phyloP scores from a whole-genome alignment of 192 early-diverging fungal genomes.

The Coemansia sp. region DNA sequence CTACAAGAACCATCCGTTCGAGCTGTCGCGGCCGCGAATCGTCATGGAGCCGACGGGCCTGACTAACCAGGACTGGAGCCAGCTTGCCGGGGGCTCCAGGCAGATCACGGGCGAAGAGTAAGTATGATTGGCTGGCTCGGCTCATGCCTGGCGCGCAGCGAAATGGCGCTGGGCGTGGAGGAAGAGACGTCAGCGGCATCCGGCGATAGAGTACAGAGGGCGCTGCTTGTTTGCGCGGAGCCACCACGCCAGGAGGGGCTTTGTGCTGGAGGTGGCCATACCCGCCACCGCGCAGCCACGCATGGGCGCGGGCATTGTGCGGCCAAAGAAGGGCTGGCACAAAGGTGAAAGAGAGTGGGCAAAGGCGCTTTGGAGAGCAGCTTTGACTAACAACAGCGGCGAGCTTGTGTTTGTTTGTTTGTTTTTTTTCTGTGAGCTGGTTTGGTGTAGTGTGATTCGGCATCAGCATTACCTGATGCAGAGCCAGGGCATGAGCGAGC shows the following conservation, averaged over 20 bases:
- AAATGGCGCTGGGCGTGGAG: no score
- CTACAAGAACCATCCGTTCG: constrained; percentile 92
- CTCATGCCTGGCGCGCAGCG: no score
- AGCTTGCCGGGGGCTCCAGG: constrained; percentile 49
- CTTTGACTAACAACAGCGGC: background rate
- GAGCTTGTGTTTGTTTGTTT: background rate
- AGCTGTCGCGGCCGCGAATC: constrained; percentile 67
- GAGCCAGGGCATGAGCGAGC: constrained; percentile 57
- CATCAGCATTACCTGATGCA: constrained; percentile 79
- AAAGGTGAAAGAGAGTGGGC: background rate
- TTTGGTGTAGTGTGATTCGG: constrained; percentile 65
- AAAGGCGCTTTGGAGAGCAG: background rate
- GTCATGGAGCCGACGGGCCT: constrained; percentile 65
- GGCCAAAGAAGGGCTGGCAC: background rate
- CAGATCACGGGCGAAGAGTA: constrained; percentile 85
- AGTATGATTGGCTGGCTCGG: constrained; percentile 15
- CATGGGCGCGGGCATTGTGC: background rate
- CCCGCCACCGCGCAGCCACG: background rate
- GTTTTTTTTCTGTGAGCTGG: no score
- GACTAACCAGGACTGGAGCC: constrained; percentile 51
- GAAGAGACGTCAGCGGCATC: no score
- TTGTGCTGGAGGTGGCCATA: no score
- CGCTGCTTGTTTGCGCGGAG: no score
- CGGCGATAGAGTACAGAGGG: no score
- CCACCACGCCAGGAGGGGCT: no score